Evolutionary conservation across 1,284 basidiomycete genomes (phyloP).

Genomic region (Ustilago shanxiensis): DNA sequence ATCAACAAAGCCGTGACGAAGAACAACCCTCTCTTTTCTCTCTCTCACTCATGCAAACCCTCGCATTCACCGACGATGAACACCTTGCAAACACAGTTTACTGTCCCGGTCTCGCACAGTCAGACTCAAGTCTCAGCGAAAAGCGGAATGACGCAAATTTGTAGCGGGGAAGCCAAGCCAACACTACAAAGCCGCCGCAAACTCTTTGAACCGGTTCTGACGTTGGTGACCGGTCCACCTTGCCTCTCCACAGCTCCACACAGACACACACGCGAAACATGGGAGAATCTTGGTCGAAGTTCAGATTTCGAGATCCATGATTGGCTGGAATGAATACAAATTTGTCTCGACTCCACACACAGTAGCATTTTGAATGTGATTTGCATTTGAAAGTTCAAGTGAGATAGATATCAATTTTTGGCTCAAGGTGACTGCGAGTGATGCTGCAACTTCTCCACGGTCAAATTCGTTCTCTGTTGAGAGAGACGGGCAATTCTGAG

Average conservation of each 20-base stretch:
- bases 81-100: no score
- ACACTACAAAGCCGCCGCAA: no score
- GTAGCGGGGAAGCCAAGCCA: constrained; percentile 17
- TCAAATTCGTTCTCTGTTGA: background rate
- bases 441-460: constrained; percentile 8
- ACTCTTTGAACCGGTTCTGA: constrained; percentile 3
- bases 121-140: background rate
- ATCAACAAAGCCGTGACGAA: background rate
- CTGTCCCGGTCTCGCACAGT: background rate
- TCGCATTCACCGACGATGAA: no score
- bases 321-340: constrained; percentile 13
- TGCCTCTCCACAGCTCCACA: background rate
- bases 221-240: constrained; percentile 2
- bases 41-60: background rate
- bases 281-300: no score
- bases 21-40: background rate
- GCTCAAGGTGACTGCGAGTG: no score
- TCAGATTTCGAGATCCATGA: constrained; percentile 4
- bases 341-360: background rate
- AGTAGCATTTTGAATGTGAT: background rate
- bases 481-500: constrained; percentile 3
- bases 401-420: no score
- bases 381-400: constrained; percentile 8
- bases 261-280: no score
- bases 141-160: constrained; percentile 4